Conservation (phyloP, 2,329 filamentous ascomycete genomes). For the Cryphonectria carpinicola region DNA sequence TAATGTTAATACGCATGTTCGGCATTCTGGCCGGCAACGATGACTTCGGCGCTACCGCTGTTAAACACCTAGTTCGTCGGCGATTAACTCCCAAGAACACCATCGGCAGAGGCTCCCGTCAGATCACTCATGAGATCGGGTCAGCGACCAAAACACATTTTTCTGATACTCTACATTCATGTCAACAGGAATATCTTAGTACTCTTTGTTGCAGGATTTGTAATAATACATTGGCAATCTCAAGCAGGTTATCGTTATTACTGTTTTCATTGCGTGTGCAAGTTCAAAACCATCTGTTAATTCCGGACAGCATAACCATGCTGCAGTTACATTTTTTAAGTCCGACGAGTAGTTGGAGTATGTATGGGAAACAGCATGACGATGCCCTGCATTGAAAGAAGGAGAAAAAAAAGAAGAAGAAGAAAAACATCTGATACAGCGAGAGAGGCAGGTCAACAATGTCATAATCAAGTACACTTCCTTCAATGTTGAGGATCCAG, state of each 20-base stretch:
- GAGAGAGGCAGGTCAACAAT: background rate
- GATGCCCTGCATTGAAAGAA: background rate
- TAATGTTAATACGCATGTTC: slow-evolving; percentile 6
- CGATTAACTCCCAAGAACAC: background rate
- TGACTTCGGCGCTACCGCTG: background rate
- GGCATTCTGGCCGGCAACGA: slow-evolving; percentile 10
- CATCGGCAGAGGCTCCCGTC: background rate
- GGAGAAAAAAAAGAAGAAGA: too few relatives aligned
- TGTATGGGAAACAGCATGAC: background rate
- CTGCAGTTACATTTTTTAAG: background rate
- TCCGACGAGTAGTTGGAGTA: background rate
- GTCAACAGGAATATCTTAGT: background rate
- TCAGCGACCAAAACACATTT: background rate
- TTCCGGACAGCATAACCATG: background rate
- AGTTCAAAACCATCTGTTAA: background rate
- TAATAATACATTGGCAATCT: background rate
- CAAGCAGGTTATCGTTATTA: background rate
- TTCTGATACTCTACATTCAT: background rate
- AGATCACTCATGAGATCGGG: background rate
- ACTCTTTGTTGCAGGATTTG: background rate
- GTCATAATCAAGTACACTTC: background rate
- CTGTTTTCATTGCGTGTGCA: background rate
- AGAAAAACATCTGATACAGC: background rate
- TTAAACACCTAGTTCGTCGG: background rate
- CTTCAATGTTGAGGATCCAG: background rate